Evolutionary conservation across 2,329 filamentous ascomycete genomes (phyloP), one percentile per base, ranked within the genome.

Genomic region (Cyphellophora europaea): DNA sequence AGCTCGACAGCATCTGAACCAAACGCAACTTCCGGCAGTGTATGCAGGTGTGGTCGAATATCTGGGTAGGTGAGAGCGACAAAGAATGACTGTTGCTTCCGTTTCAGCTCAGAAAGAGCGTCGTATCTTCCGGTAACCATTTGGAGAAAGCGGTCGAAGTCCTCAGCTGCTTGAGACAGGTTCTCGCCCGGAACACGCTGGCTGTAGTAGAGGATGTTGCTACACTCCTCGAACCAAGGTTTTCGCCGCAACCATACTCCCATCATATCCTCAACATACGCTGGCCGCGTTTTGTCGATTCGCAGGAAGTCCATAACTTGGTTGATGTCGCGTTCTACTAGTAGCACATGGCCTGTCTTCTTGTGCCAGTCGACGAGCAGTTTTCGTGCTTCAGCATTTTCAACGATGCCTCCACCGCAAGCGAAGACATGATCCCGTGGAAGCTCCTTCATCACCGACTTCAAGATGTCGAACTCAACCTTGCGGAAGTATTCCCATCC

Each of bases 1-100:
- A 98, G 63, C 59, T 98, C 91, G 8, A 96, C 85, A 3, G 89
- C 91, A 61, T 98, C 89, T 5, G 84, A 82, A 4, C 91, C 91
- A 27, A 93, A 77, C 10, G 82, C 77, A 28, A 87, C 80, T 33
- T 76, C 67, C 2, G 79, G 77, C 29, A 98, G 67, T 17, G 79
- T 63, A 13, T 77, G 67, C 6, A 76, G 55, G 18, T 79, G 74
- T 13, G 73, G 63, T 8, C 71, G 65, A 11, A 96, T 64, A 47
- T 84, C 74, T 2, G 88, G 84, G 33, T 91, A 66, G 1, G 91
- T 96, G 31, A 98, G 64, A 6, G 88, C 88, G 14, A 96, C 83
- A 50, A 98, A 98, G 66, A 93, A 96, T 13, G 84, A 91, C 32
- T 84, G 75, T 43, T 66, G 59, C 47, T 76, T 74, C 58, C 79